Evolutionary conservation across 169 alveolate genomes (phyloP).

Genomic region (Eimeria acervulina): DNA sequence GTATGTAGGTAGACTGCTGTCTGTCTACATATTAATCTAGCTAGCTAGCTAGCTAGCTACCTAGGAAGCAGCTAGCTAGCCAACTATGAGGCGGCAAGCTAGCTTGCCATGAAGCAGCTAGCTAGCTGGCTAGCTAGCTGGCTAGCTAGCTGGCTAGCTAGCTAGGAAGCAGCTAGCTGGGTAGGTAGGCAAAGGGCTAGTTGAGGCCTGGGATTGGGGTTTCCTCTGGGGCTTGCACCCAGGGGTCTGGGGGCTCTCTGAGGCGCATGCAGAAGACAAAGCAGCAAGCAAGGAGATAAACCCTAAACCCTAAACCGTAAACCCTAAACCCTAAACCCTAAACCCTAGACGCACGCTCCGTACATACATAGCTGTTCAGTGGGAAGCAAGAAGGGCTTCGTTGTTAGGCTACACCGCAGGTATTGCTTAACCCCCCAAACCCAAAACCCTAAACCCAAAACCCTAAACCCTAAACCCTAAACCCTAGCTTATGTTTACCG

Average conservation of each 20-base stretch:
- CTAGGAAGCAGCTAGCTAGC: not conserved
- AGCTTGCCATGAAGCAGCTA: too few species aligned
- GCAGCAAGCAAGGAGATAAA: not conserved
- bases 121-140: too few species aligned
- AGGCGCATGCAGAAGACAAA: not conserved
- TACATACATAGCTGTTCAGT: too few species aligned
- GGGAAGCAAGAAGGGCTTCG: too few species aligned
- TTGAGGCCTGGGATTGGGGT: not conserved
- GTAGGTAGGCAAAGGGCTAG: not conserved
- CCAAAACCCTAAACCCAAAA: not conserved
- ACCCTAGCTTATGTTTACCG: not conserved
- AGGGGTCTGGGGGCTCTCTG: conserved; percentile 74
- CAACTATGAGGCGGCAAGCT: too few species aligned
- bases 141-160: not conserved
- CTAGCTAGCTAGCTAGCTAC: not conserved
- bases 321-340: too few species aligned
- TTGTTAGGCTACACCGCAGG: too few species aligned
- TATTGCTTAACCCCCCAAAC: not conserved
- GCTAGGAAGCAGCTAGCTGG: not conserved
- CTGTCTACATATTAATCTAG: not conserved
- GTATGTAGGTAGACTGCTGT: not conserved
- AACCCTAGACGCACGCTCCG: too few species aligned
- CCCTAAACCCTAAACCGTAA: not conserved
- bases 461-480: not conserved
- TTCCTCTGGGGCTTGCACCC: not conserved